Evolutionary conservation across 1,284 basidiomycete genomes (phyloP).

Genomic region (Inonotus hispidus): DNA sequence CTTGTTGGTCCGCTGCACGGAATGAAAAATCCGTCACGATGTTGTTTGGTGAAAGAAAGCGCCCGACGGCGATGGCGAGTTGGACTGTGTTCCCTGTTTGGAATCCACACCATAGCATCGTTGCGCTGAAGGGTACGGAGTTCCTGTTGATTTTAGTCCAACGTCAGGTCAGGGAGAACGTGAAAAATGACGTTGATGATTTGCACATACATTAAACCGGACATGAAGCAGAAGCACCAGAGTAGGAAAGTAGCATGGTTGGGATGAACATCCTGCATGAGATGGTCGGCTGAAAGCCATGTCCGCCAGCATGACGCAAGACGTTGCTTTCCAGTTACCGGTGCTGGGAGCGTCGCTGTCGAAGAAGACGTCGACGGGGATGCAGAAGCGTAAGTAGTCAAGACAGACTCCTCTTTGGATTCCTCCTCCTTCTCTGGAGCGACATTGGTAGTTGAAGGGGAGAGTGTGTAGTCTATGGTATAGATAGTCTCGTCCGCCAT

Average conservation of each 20-base stretch:
- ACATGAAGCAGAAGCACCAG: conserved; percentile 79
- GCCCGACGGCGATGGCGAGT: conserved; percentile 55
- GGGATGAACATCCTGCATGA: conserved; percentile 56
- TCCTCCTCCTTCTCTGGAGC: background rate
- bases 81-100: conserved; percentile 75
- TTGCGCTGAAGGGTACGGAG: conserved; percentile 73
- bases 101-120: conserved; percentile 85
- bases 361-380: background rate
- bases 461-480: no score
- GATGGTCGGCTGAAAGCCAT: conserved; percentile 21
- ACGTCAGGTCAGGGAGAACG: background rate
- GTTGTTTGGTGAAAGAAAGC: conserved; percentile 49
- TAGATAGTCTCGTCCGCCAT: background rate
- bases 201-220: conserved; percentile 66
- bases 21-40: conserved; percentile 56
- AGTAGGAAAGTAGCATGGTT: conserved; percentile 53
- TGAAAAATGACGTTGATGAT: background rate
- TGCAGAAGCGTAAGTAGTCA: background rate
- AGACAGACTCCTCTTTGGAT: background rate
- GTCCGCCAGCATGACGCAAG: background rate
- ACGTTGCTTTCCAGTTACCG: background rate
- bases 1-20: conserved; percentile 75
- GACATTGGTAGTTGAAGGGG: background rate
- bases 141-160: conserved; percentile 37
- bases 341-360: background rate